phyloP scores from a whole-genome alignment of 352 stramenopile genomes.

The Phytophthora kernoviae region DNA sequence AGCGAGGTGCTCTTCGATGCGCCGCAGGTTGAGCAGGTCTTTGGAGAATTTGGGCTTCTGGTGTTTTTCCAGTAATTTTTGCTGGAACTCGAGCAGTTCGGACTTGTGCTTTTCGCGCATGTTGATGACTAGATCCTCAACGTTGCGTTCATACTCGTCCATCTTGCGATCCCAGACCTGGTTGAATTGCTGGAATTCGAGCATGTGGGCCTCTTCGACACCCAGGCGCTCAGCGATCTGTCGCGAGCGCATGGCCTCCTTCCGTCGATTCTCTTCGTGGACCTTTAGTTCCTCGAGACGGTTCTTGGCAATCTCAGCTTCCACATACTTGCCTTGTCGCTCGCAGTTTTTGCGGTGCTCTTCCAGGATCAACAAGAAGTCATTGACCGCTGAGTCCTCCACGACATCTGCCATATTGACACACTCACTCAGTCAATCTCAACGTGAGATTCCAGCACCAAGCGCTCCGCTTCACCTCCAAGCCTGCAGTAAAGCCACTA shows the following conservation, averaged over 20 bases:
- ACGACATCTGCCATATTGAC: constrained; percentile 54
- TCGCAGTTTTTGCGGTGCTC: constrained; percentile 98
- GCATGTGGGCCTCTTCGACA: constrained; percentile 97
- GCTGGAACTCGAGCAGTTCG: constrained; percentile 93
- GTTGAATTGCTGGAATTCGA: constrained; percentile 98
- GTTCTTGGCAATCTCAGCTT: constrained; percentile 97
- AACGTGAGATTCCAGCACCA: background rate
- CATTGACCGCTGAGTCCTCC: constrained; percentile 81
- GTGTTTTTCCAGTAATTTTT: constrained; percentile 91
- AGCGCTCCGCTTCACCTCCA: constrained; percentile 1
- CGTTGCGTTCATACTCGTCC: constrained; percentile 94
- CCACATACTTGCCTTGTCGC: constrained; percentile 96
- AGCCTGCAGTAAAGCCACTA: no score
- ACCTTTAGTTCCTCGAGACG: constrained; percentile 96
- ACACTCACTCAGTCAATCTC: constrained; percentile 5
- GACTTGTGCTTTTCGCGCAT: constrained; percentile 91
- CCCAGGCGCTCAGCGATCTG: constrained; percentile 95
- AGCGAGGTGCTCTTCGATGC: constrained; percentile 93
- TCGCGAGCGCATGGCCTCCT: constrained; percentile 94
- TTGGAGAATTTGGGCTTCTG: constrained; percentile 94
- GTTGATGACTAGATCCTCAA: constrained; percentile 87
- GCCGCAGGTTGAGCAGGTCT: constrained; percentile 93
- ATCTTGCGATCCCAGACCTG: constrained; percentile 96
- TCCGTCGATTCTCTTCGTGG: constrained; percentile 95
- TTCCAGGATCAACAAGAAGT: constrained; percentile 92